A percentile compares a stretch with the other conserved stretches of the same genome.
Conservation (phyloP, 2,329 filamentous ascomycete genomes). For the Scytalidium lignicola region DNA sequence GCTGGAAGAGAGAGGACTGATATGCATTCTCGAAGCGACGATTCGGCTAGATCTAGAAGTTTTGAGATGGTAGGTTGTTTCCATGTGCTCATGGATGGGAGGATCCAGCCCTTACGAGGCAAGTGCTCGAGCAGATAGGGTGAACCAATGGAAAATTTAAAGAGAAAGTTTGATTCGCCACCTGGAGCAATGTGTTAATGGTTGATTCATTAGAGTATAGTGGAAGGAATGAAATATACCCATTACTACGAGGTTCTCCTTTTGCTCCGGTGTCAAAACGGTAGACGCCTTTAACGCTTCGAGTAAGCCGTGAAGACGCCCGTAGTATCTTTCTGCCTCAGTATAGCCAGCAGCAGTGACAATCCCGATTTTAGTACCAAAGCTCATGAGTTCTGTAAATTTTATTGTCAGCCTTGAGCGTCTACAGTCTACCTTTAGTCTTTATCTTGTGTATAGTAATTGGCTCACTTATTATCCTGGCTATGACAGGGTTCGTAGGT, state of each 20-base stretch:
- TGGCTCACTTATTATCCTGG: constrained; percentile 45
- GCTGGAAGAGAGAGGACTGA: constrained; percentile 75
- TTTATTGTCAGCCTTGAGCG: constrained; percentile 15
- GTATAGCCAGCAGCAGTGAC: constrained; percentile 96
- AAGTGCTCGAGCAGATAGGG: constrained; percentile 66
- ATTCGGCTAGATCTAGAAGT: constrained; percentile 86
- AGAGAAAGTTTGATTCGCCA: constrained; percentile 93
- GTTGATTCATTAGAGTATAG: no score
- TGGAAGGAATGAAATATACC: constrained; percentile 37
- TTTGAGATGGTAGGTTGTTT: constrained; percentile 68
- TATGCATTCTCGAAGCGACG: constrained; percentile 76
- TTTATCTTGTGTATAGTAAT: not conserved
- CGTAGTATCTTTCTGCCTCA: constrained; percentile 79
- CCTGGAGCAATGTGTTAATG: constrained; percentile 31
- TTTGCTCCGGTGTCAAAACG: constrained; percentile 58
- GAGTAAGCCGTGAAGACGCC: constrained; percentile 78
- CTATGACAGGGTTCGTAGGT: constrained; percentile 71
- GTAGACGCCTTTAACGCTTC: constrained; percentile 64
- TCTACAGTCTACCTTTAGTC: not conserved
- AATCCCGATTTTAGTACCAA: constrained; percentile 82
- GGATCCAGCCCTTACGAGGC: constrained; percentile 62
- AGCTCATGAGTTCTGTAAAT: constrained; percentile 65
- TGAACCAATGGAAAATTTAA: constrained; percentile 64
- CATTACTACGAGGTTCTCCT: constrained; percentile 81
- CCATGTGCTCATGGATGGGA: constrained; percentile 74